Conservation (phyloP, 345 rosid genomes). For the Salix suchowensis region DNA sequence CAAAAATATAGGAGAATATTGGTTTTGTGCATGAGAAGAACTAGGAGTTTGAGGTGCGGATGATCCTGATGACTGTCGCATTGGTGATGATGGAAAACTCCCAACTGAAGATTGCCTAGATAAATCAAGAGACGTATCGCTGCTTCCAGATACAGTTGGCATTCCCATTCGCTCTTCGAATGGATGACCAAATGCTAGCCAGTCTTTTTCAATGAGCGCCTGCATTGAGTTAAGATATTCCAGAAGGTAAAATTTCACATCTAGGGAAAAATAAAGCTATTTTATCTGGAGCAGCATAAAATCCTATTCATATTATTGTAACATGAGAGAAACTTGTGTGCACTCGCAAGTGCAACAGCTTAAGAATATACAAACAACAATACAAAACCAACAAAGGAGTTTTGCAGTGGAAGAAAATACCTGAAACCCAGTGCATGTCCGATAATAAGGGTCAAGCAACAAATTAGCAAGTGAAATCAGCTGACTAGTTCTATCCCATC, state of each 20-base stretch:
- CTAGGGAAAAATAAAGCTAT: neutral
- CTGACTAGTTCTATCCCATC: conserved; percentile 99
- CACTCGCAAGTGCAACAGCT: neutral
- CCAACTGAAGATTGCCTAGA: conserved; percentile 72
- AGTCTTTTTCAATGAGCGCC: conserved; percentile 97
- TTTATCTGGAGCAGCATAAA: neutral
- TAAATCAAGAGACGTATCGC: conserved; percentile 46
- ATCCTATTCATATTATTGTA: neutral
- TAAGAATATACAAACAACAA: conserved; percentile 3
- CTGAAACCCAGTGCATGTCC: conserved; percentile 95
- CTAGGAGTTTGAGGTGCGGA: conserved; percentile 54
- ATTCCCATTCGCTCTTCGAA: conserved; percentile 92
- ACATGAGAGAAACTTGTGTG: neutral
- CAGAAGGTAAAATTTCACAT: neutral
- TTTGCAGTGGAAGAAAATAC: conserved; percentile 24
- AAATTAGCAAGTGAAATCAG: conserved; percentile 87
- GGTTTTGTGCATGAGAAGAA: conserved; percentile 73
- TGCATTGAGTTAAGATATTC: conserved; percentile 22
- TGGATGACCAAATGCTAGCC: conserved; percentile 99
- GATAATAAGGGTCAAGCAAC: conserved; percentile 91
- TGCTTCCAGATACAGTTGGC: conserved; percentile 67
- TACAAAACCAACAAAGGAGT: neutral
- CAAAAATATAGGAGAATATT: conserved; percentile 89
- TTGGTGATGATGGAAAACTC: conserved; percentile 65
- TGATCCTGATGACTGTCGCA: conserved; percentile 66